These are phyloP conservation scores for Aristolochia contorta DNA, from an alignment of 164 flowering plant species.

Conservation along the genomic window DNA sequence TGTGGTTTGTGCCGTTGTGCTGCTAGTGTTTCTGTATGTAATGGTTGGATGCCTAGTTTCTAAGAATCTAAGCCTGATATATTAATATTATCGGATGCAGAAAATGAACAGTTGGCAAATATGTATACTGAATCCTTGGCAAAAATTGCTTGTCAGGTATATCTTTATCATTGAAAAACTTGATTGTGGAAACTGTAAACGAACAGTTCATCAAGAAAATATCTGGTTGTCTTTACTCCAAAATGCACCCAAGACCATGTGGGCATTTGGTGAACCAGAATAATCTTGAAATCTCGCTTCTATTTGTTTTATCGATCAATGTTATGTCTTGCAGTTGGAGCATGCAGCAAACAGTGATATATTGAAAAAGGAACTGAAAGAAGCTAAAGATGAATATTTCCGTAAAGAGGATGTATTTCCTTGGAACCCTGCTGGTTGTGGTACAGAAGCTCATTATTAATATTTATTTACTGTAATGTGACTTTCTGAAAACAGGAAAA, in stretches of 20 bases:
- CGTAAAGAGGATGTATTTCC: slow-evolving; percentile 34
- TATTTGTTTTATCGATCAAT: slow-evolving; percentile 1
- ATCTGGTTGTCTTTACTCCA: background rate
- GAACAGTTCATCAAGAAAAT: background rate
- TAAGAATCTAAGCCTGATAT: too few species aligned
- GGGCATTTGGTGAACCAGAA: too few species aligned
- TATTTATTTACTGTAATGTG: background rate
- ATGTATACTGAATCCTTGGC: slow-evolving; percentile 31
- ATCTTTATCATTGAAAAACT: background rate
- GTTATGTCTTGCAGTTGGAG: slow-evolving; percentile 31
- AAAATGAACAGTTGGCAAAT: slow-evolving; percentile 41
- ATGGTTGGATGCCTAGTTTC: too few species aligned
- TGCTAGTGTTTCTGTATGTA: too few species aligned
- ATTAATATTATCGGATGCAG: slow-evolving; percentile 18
- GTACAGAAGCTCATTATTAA: background rate
- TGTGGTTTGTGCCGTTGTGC: too few species aligned
- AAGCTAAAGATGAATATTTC: slow-evolving; percentile 23
- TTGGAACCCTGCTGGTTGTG: background rate
- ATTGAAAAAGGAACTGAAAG: slow-evolving; percentile 43
- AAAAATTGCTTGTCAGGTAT: slow-evolving; percentile 47
- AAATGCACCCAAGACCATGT: background rate
- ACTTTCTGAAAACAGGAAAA: slow-evolving; percentile 27
- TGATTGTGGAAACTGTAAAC: too few species aligned
- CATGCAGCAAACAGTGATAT: slow-evolving; percentile 22
- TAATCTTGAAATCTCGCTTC: background rate